A percentile compares a stretch with the other conserved stretches of the same genome.
Evolutionary conservation across 2,329 filamentous ascomycete genomes (phyloP).

Genomic region (Exophiala oligosperma): DNA sequence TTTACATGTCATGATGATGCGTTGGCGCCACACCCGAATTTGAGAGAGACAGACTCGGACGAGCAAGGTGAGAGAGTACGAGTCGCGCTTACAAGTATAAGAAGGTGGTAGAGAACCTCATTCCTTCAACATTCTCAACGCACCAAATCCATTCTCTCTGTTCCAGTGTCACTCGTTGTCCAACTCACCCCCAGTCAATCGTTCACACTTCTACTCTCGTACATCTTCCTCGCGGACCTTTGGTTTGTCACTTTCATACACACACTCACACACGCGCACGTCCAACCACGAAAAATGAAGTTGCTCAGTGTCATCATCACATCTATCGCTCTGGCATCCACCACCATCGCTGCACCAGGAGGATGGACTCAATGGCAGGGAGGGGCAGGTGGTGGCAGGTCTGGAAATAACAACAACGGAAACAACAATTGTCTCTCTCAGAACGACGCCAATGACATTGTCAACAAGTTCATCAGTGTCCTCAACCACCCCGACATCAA

Average conservation of each 20-base stretch:
- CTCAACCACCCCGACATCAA: constrained; percentile 16
- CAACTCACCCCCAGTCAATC: not conserved
- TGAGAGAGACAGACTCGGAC: too few relatives aligned
- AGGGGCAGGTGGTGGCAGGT: not conserved
- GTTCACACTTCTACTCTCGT: not conserved
- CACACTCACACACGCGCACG: not conserved
- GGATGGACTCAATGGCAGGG: constrained; percentile 10
- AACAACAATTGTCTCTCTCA: constrained; percentile 13
- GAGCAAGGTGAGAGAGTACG: too few relatives aligned
- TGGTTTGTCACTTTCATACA: not conserved
- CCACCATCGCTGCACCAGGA: constrained; percentile 5
- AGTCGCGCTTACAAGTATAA: too few relatives aligned
- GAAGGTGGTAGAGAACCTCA: too few relatives aligned
- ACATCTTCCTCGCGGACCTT: too few relatives aligned
- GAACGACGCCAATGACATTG: constrained; percentile 16
- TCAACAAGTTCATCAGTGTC: constrained; percentile 23
- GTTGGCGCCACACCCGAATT: too few relatives aligned
- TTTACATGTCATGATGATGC: too few relatives aligned
- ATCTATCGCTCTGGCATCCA: constrained; percentile 11
- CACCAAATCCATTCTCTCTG: too few relatives aligned
- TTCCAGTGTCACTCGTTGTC: too few relatives aligned
- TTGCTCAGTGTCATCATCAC: constrained; percentile 12
- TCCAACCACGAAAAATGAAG: constrained; percentile 14
- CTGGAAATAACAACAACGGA: not conserved
- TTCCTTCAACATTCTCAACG: too few relatives aligned